A percentile compares a stretch with the other conserved stretches of the same genome.
Conservation (phyloP, 352 stramenopile species). For the Globisporangium okanoganense region DNA sequence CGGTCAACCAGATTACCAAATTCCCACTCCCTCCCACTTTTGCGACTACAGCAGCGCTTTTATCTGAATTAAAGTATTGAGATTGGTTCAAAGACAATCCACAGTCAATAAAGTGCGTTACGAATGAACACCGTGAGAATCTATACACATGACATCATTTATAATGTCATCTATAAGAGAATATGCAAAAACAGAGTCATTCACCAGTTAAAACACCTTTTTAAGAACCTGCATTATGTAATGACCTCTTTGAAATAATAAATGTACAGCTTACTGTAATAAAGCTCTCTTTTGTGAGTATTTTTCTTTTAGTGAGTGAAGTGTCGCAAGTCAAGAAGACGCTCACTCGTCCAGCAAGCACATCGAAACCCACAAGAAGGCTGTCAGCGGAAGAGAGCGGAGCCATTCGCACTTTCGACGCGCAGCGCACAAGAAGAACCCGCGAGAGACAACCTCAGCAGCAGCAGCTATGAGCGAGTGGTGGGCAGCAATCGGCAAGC, state of each 20-base stretch:
- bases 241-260: too few relatives aligned
- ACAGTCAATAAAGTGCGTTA: neutral
- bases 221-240: too few relatives aligned
- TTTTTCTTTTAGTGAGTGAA: too few relatives aligned
- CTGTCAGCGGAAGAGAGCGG: neutral
- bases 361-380: neutral
- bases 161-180: too few relatives aligned
- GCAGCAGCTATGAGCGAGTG: conserved; percentile 64
- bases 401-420: conserved; percentile 10
- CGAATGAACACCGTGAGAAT: neutral
- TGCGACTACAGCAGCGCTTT: neutral
- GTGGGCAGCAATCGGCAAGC: conserved; percentile 74
- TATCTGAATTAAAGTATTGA: conserved; percentile 1
- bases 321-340: conserved; percentile 1
- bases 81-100: neutral
- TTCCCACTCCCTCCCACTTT: neutral
- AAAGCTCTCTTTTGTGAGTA: too few relatives aligned
- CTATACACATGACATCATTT: too few relatives aligned
- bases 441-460: neutral
- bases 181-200: too few relatives aligned
- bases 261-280: too few relatives aligned
- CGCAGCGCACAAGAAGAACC: conserved; percentile 1
- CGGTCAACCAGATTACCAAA: neutral
- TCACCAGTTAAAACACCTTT: too few relatives aligned
- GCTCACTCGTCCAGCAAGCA: neutral